Conservation (phyloP, 129 eudicot genomes). For the Arctium lappa region DNA sequence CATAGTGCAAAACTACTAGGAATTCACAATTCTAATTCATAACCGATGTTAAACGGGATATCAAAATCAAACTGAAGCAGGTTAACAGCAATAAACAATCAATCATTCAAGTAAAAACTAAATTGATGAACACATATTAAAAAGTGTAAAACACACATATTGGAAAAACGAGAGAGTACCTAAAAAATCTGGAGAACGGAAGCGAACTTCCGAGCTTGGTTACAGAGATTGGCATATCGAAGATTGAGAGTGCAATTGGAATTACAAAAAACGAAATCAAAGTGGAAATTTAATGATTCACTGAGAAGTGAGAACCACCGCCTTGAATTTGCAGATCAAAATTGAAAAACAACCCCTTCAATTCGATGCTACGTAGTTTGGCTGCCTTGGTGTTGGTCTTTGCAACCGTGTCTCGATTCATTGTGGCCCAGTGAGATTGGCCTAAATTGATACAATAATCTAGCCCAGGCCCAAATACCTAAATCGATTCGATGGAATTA, state of each 20-base stretch:
- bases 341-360: neutral
- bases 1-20: neutral
- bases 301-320: slow-evolving; percentile 13
- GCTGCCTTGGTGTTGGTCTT: too few species aligned
- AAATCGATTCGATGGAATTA: too few species aligned
- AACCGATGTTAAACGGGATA: neutral
- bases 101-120: neutral
- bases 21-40: neutral
- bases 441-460: too few species aligned
- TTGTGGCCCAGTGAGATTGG: neutral
- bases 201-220: slow-evolving; percentile 34
- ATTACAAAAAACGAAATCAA: neutral
- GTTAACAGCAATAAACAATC: neutral
- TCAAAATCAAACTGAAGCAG: neutral
- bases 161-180: slow-evolving; percentile 21
- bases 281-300: neutral
- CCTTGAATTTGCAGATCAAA: neutral
- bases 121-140: neutral
- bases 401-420: neutral
- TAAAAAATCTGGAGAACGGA: slow-evolving; percentile 58
- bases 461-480: neutral
- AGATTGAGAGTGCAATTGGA: neutral
- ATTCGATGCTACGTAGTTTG: neutral
- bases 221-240: slow-evolving; percentile 38
- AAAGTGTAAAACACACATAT: neutral